Conservation (phyloP, 306 rosid species). For the Psophocarpus tetragonolobus region DNA sequence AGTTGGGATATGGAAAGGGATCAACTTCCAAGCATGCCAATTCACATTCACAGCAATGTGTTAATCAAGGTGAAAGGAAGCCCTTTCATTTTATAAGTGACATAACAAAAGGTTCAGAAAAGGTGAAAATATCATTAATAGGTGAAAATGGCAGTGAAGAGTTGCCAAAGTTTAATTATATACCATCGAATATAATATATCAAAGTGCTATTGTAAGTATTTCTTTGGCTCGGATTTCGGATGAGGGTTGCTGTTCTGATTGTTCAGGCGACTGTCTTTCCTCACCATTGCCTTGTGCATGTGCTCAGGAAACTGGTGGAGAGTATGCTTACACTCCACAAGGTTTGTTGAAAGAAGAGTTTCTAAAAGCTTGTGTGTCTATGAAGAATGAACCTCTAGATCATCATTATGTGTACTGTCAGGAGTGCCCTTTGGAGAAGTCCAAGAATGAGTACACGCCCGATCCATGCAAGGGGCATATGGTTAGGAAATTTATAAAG, state of each 20-base stretch:
- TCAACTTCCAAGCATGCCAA: constrained; percentile 33
- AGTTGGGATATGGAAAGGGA: constrained; percentile 26
- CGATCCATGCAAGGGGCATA: constrained; percentile 73
- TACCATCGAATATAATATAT: constrained; percentile 56
- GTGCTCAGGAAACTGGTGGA: constrained; percentile 90
- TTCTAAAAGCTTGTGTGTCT: constrained; percentile 49
- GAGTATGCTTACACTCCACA: constrained; percentile 72
- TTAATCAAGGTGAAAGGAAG: constrained; percentile 29
- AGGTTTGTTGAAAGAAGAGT: constrained; percentile 68
- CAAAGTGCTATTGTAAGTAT: constrained; percentile 65
- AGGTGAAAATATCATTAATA: constrained; percentile 56
- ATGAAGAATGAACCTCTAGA: constrained; percentile 50
- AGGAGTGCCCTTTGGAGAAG: constrained; percentile 73
- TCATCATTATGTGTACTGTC: constrained; percentile 53
- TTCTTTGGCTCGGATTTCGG: constrained; percentile 74
- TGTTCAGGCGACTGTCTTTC: constrained; percentile 75
- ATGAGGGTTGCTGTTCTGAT: constrained; percentile 67
- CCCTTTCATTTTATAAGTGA: constrained; percentile 36
- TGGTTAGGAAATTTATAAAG: constrained; percentile 64
- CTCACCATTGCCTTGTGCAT: constrained; percentile 65
- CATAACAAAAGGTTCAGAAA: constrained; percentile 71
- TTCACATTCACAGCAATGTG: constrained; percentile 24
- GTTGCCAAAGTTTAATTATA: constrained; percentile 74
- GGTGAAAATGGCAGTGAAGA: constrained; percentile 53
- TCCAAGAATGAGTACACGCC: constrained; percentile 49